These are phyloP conservation scores for Diaporthe eres DNA, from an alignment of 2,329 filamentous ascomycete genomes.

Conservation along the genomic window DNA sequence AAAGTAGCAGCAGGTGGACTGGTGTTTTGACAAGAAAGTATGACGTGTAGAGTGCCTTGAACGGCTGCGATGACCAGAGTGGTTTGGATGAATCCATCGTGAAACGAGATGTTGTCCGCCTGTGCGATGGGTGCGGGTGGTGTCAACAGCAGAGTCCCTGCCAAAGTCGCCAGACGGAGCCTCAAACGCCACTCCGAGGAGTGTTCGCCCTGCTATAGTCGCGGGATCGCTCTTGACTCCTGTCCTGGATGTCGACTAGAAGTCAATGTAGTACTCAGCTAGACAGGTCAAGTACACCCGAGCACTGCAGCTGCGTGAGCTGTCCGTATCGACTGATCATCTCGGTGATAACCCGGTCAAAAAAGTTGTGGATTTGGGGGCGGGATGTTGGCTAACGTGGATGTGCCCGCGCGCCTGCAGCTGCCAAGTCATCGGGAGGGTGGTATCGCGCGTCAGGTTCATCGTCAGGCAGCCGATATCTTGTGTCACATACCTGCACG, in stretches of 20 bases:
- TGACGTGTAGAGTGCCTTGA: conserved; percentile 32
- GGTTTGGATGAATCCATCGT: conserved; percentile 8
- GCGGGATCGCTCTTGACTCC: not conserved
- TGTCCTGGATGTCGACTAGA: not conserved
- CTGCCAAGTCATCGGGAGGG: not conserved
- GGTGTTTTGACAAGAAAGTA: conserved; percentile 29
- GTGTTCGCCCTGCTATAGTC: not conserved
- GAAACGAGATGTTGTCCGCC: not conserved
- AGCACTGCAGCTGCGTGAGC: not conserved
- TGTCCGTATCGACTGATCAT: not conserved
- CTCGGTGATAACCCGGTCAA: not conserved
- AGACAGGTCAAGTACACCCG: not conserved
- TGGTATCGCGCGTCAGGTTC: not conserved
- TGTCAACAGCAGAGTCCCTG: not conserved
- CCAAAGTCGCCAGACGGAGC: not conserved
- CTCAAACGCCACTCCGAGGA: not conserved
- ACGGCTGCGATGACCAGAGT: conserved; percentile 30
- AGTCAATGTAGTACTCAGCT: not conserved
- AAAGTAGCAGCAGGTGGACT: conserved; percentile 35
- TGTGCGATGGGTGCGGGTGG: not conserved
- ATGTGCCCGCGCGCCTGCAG: not conserved
- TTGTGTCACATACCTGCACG: not conserved
- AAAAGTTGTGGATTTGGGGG: not conserved
- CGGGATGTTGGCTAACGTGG: not conserved
- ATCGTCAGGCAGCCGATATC: not conserved